phyloP scores from a whole-genome alignment of 169 alveolate genomes.

The Perkinsus chesapeaki region DNA sequence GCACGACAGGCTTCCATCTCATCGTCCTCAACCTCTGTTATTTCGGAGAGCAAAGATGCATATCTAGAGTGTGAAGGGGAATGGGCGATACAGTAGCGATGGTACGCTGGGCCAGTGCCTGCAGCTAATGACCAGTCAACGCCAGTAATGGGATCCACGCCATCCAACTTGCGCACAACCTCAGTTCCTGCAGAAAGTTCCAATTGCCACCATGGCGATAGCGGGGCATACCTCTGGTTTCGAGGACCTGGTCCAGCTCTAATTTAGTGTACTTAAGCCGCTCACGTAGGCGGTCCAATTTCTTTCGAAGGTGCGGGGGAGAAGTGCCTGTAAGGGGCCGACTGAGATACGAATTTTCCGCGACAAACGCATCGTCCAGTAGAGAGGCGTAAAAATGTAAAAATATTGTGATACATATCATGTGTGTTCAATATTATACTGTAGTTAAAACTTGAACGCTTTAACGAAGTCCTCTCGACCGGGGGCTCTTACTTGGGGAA shows the following conservation, averaged over 20 bases:
- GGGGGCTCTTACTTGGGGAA: not conserved
- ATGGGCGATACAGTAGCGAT: not conserved
- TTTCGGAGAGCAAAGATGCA: constrained; percentile 18
- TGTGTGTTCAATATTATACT: too few species aligned
- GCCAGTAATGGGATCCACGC: not conserved
- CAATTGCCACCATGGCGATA: not conserved
- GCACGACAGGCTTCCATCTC: constrained; percentile 26
- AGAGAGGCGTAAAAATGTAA: too few species aligned
- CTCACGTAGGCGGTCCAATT: not conserved
- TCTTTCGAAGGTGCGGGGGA: not conserved
- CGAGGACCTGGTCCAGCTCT: not conserved
- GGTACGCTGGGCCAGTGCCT: not conserved
- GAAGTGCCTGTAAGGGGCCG: not conserved
- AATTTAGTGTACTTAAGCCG: not conserved
- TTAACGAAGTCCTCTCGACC: not conserved
- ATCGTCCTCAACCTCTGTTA: constrained; percentile 22
- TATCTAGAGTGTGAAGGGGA: not conserved
- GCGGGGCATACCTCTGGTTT: not conserved
- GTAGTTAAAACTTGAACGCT: too few species aligned
- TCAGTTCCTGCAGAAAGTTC: not conserved
- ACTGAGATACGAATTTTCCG: too few species aligned
- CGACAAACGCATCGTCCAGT: too few species aligned
- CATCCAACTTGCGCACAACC: not conserved
- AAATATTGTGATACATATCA: too few species aligned
- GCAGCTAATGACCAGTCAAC: not conserved